Conservation (phyloP, 116 monocot species). For the Zostera marina region DNA sequence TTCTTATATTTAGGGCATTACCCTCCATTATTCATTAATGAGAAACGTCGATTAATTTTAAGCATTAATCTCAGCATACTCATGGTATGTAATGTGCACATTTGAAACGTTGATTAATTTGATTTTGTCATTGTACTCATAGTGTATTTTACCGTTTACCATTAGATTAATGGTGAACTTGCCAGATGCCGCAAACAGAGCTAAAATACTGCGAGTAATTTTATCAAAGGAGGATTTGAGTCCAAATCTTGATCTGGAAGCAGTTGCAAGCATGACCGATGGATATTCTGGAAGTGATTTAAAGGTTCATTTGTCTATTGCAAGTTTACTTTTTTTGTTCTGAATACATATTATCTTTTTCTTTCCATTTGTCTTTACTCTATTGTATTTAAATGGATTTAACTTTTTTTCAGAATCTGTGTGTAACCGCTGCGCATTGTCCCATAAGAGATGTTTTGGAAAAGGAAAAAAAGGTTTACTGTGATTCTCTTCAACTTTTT, state of each 20-base stretch:
- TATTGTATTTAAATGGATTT: background rate
- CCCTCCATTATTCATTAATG: too few relatives aligned
- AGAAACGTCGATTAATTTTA: too few relatives aligned
- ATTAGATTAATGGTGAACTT: constrained; percentile 92
- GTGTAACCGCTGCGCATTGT: constrained; percentile 87
- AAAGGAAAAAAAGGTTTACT: constrained; percentile 78
- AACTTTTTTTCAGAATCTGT: constrained; percentile 58
- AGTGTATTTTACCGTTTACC: background rate
- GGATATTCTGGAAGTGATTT: constrained; percentile 99
- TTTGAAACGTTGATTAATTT: too few relatives aligned
- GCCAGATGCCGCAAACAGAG: constrained; percentile 78
- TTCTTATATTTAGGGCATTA: too few relatives aligned
- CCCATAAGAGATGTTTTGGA: constrained; percentile 90
- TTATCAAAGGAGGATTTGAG: constrained; percentile 80
- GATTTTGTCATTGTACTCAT: background rate
- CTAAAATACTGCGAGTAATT: constrained; percentile 88
- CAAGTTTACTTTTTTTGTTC: background rate
- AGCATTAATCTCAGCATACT: too few relatives aligned
- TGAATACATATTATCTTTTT: background rate
- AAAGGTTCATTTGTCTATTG: constrained; percentile 32
- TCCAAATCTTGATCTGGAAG: constrained; percentile 47
- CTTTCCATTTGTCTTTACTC: background rate
- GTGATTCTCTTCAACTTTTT: background rate
- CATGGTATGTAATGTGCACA: too few relatives aligned
- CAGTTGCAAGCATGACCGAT: constrained; percentile 85